These are phyloP conservation scores for Microbotryum saponariae DNA, from an alignment of 1,284 basidiomycete genomes.

Conservation along the genomic window DNA sequence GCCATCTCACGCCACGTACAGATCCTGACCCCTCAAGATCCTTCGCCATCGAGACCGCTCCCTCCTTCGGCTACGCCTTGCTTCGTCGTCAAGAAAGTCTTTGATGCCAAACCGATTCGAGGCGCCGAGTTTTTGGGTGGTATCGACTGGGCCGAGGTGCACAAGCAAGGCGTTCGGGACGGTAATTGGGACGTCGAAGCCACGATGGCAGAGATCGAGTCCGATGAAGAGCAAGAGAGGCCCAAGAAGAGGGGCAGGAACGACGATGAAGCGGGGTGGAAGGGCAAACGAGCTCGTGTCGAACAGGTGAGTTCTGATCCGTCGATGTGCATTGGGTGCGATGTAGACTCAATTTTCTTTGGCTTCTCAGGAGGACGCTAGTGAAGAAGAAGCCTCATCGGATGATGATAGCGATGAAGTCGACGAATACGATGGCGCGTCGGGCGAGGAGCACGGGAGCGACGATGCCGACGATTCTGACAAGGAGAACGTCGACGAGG, in stretches of 20 bases:
- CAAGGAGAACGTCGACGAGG: constrained; percentile 1
- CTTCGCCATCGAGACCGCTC: background rate
- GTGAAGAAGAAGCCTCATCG: background rate
- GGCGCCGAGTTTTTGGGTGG: constrained; percentile 31
- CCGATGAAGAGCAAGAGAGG: constrained; percentile 4
- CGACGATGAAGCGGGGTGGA: no score
- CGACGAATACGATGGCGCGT: background rate
- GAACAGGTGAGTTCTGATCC: no score
- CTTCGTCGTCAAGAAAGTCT: constrained; percentile 30
- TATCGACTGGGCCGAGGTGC: constrained; percentile 26
- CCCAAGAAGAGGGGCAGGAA: constrained; percentile 5
- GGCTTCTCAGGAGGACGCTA: background rate
- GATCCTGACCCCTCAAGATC: constrained; percentile 11
- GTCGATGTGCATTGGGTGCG: no score
- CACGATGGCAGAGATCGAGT: constrained; percentile 8
- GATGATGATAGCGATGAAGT: background rate
- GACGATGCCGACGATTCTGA: constrained; percentile 1
- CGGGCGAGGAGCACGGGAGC: background rate
- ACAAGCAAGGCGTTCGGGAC: constrained; percentile 7
- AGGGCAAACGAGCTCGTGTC: no score
- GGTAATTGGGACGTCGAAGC: constrained; percentile 32
- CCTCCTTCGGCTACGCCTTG: background rate
- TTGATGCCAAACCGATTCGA: constrained; percentile 30
- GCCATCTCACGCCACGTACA: constrained; percentile 14
- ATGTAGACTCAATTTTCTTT: no score